These are phyloP conservation scores for Solioccasus polychromus DNA, from an alignment of 768 basidiomycete genomes.

Conservation along the genomic window DNA sequence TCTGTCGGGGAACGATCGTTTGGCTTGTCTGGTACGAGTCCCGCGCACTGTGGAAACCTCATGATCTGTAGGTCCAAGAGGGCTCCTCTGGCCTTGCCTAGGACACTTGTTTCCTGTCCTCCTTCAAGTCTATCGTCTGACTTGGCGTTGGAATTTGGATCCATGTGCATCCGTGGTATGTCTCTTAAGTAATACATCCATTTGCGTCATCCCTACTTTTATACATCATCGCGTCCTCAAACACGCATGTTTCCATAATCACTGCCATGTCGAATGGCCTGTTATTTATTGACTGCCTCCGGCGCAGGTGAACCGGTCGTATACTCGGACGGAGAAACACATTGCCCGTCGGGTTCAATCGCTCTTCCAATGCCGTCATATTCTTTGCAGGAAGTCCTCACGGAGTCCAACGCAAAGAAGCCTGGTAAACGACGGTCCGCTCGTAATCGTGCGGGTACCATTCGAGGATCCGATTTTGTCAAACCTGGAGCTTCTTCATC, in stretches of 20 bases:
- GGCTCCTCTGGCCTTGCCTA: slow-evolving; percentile 5
- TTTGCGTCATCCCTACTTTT: background rate
- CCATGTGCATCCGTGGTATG: slow-evolving; percentile 28
- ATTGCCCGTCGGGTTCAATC: background rate
- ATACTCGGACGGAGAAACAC: slow-evolving; percentile 10
- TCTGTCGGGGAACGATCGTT: slow-evolving; percentile 1
- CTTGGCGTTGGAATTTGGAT: slow-evolving; percentile 20
- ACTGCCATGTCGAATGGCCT: background rate
- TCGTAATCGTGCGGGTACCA: slow-evolving; percentile 49
- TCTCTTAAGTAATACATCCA: slow-evolving; percentile 3
- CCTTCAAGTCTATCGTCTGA: slow-evolving; percentile 20
- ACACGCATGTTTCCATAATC: background rate
- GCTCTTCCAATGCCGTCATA: slow-evolving; percentile 15
- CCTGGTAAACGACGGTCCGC: slow-evolving; percentile 2
- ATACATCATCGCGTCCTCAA: background rate
- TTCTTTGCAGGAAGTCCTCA: slow-evolving; percentile 19
- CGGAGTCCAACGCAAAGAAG: slow-evolving; percentile 12
- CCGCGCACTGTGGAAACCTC: background rate
- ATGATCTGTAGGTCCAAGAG: background rate
- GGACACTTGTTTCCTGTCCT: background rate
- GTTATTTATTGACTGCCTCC: slow-evolving; percentile 6
- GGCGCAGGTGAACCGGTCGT: slow-evolving; percentile 12
- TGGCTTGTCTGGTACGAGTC: slow-evolving; percentile 15
- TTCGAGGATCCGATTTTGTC: slow-evolving; percentile 45
- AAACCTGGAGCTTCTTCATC: slow-evolving; percentile 12